A percentile compares a stretch with the other conserved stretches of the same genome.
Evolutionary conservation across 306 rosid species (phyloP).

Genomic region (Begonia loranthoides): DNA sequence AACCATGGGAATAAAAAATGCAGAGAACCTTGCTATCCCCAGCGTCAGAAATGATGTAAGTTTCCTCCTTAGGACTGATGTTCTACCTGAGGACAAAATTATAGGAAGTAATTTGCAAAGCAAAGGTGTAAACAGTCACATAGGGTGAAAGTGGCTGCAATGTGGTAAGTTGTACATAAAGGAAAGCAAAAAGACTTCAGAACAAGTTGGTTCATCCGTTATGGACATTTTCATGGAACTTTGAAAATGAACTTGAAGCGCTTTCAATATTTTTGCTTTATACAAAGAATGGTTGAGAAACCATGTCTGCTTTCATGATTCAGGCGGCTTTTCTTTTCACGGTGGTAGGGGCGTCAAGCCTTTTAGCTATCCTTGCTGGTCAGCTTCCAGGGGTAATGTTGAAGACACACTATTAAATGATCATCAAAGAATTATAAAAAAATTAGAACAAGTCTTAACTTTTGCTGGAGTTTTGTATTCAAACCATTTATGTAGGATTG

Average conservation of each 20-base stretch:
- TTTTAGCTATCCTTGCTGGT: constrained; percentile 70
- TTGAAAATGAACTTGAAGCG: no score
- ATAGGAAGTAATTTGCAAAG: no score
- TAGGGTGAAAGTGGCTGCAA: no score
- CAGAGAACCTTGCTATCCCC: constrained; percentile 91
- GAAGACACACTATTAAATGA: constrained; percentile 7
- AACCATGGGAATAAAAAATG: constrained; percentile 72
- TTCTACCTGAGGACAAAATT: neutral
- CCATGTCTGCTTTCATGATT: constrained; percentile 6
- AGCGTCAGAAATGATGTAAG: constrained; percentile 92
- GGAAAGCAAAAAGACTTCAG: no score
- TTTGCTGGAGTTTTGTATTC: constrained; percentile 16
- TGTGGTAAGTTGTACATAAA: no score
- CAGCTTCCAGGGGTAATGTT: constrained; percentile 93
- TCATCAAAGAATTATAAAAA: neutral
- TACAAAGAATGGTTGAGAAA: no score
- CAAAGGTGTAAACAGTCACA: no score
- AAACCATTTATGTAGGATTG: constrained; percentile 51
- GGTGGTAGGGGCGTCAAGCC: constrained; percentile 90
- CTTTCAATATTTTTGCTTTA: no score
- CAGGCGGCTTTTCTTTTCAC: constrained; percentile 97
- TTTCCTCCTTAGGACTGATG: constrained; percentile 1
- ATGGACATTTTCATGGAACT: no score
- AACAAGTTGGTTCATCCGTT: no score
- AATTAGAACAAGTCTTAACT: constrained; percentile 1